These are phyloP conservation scores for Leccinum aurantiacum DNA, from an alignment of 768 basidiomycete genomes.

Conservation along the genomic window DNA sequence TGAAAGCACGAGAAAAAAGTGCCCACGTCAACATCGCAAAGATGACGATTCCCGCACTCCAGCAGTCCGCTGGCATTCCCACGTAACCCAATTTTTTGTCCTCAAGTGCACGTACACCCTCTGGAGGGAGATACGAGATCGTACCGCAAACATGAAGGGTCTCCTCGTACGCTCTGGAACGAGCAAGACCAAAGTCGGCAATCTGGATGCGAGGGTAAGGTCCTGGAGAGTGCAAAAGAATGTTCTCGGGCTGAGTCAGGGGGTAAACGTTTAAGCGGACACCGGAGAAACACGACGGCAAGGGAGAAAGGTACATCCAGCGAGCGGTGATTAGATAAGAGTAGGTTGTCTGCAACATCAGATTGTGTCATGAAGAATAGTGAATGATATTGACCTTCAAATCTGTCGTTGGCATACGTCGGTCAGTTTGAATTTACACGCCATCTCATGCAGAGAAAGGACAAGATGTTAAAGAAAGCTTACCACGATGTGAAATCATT, in stretches of 20 bases:
- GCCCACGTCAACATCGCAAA: conserved; percentile 84
- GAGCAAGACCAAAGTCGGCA: conserved; percentile 85
- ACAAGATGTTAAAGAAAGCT: conserved; percentile 11
- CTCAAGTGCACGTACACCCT: conserved; percentile 78
- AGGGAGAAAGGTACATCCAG: neutral
- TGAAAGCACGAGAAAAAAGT: conserved; percentile 1
- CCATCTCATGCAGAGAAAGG: neutral
- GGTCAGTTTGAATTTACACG: neutral
- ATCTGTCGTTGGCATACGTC: conserved; percentile 40
- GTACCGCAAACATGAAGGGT: conserved; percentile 89
- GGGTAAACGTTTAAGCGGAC: neutral
- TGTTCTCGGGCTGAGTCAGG: conserved; percentile 70
- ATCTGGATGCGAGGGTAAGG: conserved; percentile 82
- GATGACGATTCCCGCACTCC: conserved; percentile 81
- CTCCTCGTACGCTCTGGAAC: conserved; percentile 74
- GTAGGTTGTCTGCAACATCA: neutral
- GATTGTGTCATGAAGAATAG: neutral
- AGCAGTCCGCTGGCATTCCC: conserved; percentile 88
- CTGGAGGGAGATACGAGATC: conserved; percentile 81
- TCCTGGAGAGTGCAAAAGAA: conserved; percentile 74
- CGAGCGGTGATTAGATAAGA: neutral
- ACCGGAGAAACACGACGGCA: neutral
- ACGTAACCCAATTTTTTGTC: conserved; percentile 69
- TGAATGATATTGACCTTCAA: conserved; percentile 49
- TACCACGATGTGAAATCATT: conserved; percentile 79